Percentiles rank a stretch among this genome's conserved stretches.
Evolutionary conservation across 2,329 filamentous ascomycete species (phyloP).

Genomic region (Blumeria graminis): DNA sequence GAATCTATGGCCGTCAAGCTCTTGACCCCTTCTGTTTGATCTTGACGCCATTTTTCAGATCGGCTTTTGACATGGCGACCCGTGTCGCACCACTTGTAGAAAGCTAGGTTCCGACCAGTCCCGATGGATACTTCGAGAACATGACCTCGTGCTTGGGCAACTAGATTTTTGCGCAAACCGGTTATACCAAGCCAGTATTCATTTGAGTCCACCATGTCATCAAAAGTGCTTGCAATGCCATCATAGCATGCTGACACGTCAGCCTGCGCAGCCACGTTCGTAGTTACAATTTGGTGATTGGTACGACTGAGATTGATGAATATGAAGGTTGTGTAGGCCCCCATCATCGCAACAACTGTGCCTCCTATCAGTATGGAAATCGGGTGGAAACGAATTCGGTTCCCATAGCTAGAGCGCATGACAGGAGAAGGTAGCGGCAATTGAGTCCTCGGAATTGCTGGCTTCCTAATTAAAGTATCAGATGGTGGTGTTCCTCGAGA

Average conservation of each 20-base stretch:
- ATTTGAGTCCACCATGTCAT: slow-evolving; percentile 29
- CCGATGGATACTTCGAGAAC: slow-evolving; percentile 40
- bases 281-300: slow-evolving; percentile 9
- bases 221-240: slow-evolving; percentile 27
- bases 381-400: not conserved
- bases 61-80: slow-evolving; percentile 9
- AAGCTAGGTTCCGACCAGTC: slow-evolving; percentile 34
- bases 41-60: slow-evolving; percentile 6
- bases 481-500: no score
- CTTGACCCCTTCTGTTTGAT: slow-evolving; percentile 18
- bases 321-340: slow-evolving; percentile 13
- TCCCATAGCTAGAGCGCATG: not conserved
- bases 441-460: no score
- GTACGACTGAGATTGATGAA: slow-evolving; percentile 14
- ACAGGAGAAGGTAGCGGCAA: no score
- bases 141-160: slow-evolving; percentile 24
- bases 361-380: not conserved
- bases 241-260: slow-evolving; percentile 15
- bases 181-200: slow-evolving; percentile 33
- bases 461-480: no score
- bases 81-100: slow-evolving; percentile 28
- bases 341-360: not conserved
- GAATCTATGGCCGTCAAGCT: slow-evolving; percentile 40
- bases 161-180: slow-evolving; percentile 24
- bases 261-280: slow-evolving; percentile 6